A percentile compares a stretch with the other conserved stretches of the same genome.
These are phyloP conservation scores for Galerina sulciceps DNA, from an alignment of 768 basidiomycete genomes.

Conservation along the genomic window DNA sequence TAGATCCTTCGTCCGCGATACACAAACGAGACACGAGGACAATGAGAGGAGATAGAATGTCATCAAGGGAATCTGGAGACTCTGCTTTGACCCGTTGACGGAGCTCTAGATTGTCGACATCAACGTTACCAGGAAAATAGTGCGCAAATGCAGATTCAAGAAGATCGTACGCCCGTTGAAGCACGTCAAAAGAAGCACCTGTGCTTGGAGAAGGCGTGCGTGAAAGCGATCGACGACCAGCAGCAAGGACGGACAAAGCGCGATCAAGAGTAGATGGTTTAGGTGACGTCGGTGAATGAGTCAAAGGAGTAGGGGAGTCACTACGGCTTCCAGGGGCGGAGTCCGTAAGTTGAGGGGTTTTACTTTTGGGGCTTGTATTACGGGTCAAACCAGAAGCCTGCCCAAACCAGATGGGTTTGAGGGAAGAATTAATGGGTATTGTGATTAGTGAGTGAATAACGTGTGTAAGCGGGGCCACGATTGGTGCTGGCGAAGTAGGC, in stretches of 20 bases:
- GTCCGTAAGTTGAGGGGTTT: constrained; percentile 32
- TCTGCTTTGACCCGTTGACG: constrained; percentile 55
- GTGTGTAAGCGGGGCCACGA: constrained; percentile 78
- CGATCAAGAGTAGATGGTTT: constrained; percentile 58
- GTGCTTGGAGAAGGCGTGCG: constrained; percentile 49
- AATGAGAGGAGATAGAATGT: constrained; percentile 75
- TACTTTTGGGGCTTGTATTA: constrained; percentile 40
- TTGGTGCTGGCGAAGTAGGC: constrained; percentile 61
- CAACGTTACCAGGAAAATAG: constrained; percentile 68
- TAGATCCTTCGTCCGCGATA: constrained; percentile 60
- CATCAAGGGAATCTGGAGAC: constrained; percentile 66
- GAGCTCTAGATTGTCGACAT: constrained; percentile 68
- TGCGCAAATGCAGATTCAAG: constrained; percentile 61
- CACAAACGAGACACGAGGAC: constrained; percentile 77
- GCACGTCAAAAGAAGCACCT: constrained; percentile 46
- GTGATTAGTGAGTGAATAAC: constrained; percentile 82
- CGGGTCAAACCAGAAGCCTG: constrained; percentile 36
- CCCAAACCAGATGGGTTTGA: constrained; percentile 68
- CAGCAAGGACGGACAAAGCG: constrained; percentile 57
- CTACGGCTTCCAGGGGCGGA: constrained; percentile 40
- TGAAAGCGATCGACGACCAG: constrained; percentile 54
- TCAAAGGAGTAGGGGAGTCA: constrained; percentile 39
- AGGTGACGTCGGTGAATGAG: constrained; percentile 31
- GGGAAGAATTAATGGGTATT: constrained; percentile 66
- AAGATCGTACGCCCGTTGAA: constrained; percentile 69